Evolutionary conservation across 1,139 yeast genomes (phyloP), one percentile per base, ranked within the genome.

Genomic region (Meyerozyma guilliermondii): DNA sequence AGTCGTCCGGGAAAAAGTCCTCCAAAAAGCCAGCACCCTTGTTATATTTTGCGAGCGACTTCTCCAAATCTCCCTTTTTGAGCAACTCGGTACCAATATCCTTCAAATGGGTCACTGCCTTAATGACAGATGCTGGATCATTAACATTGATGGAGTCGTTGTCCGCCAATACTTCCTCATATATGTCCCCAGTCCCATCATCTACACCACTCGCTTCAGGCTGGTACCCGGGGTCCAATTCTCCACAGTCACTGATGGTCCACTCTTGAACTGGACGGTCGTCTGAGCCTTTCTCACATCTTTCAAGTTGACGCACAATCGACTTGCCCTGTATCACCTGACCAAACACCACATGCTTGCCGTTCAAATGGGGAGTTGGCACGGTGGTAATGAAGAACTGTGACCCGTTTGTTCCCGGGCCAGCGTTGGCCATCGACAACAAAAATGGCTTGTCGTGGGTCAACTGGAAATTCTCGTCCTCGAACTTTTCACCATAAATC

Each of bases 281-380:
- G 34, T 72, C 69, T 2, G 67, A 68, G 41, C 76, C 83, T 36
- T 87, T 84, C 50, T 78, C 78, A 40, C 76, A 70, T 56, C 80
- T 74, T 67, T 92, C 98, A 45, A 92, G 72, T 50, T 75, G 71
- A 54, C 95, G 81, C 23, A 88, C 89, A 28, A 89, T 65, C 9
- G 92, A 79, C 62, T 85, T 87, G 39, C 98, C 98, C 43, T 81
- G 76, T 39, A 88, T 63, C 18, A 92, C 89, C 62, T 84, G 80
- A 48, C 99, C 99, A 62, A 92, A 94, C 7, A 92, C 97, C 43
- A 91, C 98, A 63, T 94, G 98, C 65, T 92, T 91, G 38, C 94
- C 95, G 61, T 92, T 92, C 53, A 91, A 74, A 60, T 86, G 92
- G 7, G 92, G 87, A 18, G 92, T 83, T 40, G 86, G 79, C 4